These are phyloP conservation scores for Eucalyptus urophylla DNA, from an alignment of 345 rosid genomes.

Conservation along the genomic window DNA sequence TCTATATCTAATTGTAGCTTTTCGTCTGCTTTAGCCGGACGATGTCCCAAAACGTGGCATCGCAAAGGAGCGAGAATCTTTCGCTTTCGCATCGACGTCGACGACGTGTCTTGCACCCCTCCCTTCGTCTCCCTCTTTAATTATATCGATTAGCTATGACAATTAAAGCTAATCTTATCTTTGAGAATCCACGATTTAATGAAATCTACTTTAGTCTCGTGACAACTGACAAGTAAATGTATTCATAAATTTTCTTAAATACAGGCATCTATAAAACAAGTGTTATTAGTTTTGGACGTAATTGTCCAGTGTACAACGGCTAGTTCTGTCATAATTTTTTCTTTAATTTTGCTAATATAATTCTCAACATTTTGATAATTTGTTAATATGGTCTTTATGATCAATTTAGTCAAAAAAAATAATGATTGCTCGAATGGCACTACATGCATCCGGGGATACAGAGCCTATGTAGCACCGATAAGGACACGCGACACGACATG, in stretches of 20 bases:
- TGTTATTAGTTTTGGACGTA: too few species aligned
- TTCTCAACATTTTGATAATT: too few species aligned
- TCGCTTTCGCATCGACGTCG: background rate
- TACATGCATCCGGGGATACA: accelerated
- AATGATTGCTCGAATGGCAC: too few species aligned
- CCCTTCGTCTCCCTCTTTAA: background rate
- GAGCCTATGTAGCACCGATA: accelerated
- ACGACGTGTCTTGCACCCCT: background rate
- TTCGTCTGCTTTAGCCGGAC: background rate
- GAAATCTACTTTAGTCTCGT: background rate
- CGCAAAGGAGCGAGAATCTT: background rate
- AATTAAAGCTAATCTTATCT: background rate
- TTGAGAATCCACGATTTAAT: background rate
- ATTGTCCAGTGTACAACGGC: too few species aligned
- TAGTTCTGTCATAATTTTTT: accelerated
- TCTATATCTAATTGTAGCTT: background rate
- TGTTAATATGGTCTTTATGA: too few species aligned
- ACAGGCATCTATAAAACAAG: background rate
- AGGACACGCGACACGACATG: accelerated
- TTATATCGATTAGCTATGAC: background rate
- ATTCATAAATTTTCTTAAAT: background rate
- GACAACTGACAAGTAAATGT: background rate
- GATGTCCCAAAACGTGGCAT: background rate
- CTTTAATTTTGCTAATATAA: too few species aligned
- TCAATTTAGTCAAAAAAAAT: too few species aligned